Evolutionary conservation across 768 basidiomycete genomes (phyloP).

Genomic region (Mycena pura): DNA sequence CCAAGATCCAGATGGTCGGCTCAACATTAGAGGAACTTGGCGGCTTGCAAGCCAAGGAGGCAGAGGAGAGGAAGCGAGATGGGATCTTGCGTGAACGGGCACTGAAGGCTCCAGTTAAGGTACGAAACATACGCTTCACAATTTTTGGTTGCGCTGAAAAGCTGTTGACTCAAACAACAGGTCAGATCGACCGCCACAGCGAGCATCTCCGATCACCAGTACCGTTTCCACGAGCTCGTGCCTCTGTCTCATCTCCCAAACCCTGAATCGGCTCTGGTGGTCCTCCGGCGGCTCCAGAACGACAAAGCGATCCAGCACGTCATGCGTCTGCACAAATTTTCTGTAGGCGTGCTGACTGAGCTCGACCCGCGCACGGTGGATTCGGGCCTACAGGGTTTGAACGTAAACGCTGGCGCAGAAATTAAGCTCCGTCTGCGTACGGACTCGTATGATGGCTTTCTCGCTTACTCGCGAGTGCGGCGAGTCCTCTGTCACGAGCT

Average conservation of each 20-base stretch:
- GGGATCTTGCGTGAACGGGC: constrained; percentile 66
- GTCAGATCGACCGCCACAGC: constrained; percentile 61
- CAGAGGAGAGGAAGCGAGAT: constrained; percentile 62
- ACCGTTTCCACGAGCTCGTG: constrained; percentile 69
- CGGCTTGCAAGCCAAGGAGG: constrained; percentile 60
- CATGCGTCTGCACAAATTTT: constrained; percentile 73
- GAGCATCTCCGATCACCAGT: constrained; percentile 46
- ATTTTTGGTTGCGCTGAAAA: too few species aligned
- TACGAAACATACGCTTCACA: constrained; percentile 32
- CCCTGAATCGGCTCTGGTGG: constrained; percentile 58
- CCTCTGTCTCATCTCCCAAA: constrained; percentile 71
- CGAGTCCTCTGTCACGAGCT: constrained; percentile 80
- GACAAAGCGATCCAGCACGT: constrained; percentile 75
- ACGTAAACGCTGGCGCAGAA: constrained; percentile 63
- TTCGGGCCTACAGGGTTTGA: constrained; percentile 72
- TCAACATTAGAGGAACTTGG: constrained; percentile 65
- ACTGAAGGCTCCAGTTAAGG: constrained; percentile 64
- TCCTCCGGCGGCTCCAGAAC: constrained; percentile 65
- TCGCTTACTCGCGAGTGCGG: constrained; percentile 67
- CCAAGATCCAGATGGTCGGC: constrained; percentile 76
- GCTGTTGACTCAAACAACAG: constrained; percentile 48
- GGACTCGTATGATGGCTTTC: constrained; percentile 74
- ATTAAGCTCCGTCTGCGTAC: constrained; percentile 77
- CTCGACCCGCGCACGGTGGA: constrained; percentile 82
- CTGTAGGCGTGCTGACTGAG: constrained; percentile 75